Evolutionary conservation across 2,329 filamentous ascomycete species (phyloP), one percentile per base, ranked within the genome.

Genomic region (Alternaria brassicae): DNA sequence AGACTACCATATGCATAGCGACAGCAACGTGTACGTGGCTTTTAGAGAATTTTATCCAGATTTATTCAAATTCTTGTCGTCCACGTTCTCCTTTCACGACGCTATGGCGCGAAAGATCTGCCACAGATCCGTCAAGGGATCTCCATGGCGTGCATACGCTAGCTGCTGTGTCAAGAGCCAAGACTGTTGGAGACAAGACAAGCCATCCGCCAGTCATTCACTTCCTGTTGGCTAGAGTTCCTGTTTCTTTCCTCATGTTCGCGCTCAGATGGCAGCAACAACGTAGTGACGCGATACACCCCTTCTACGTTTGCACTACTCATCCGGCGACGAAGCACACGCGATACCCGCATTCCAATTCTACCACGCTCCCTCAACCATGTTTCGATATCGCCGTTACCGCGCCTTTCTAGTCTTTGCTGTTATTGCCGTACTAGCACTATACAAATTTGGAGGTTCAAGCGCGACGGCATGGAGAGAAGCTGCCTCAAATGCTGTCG

Each of bases 381-480:
- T 89, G 83, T 76, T 85, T 58, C 85, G 88, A 51, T 81, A 85
- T 62, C 78, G 88, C 68, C 82, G 87, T 72, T 89, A 89, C 70
- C 84, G 88, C 59, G 80, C 88, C 57, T 87, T 89, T 61, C 74
- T 86, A 32, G 72, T 86, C 61, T 83, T 84, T 67, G 83, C 86
- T 54, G 76, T 85, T 61, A 73, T 88, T 56, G 75, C 86, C 49
- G 76, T 87, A 49, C 79, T 89, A 60, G 80, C 81, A 3, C 73
- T 87, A 53, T 81, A 86, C 67, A 83, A 83, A 64, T 85, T 86
- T 63, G 75, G 79, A 32, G 77, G 77, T 48, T 80, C 82, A 58
- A 78, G 77, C 58, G 73, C 80, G 56, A 80, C 79, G 55, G 80
- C 79, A 75, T 73, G 72, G 72, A 65, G 55, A 36, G 65, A 72